These are phyloP conservation scores for Tetrahymena elliotti DNA, from an alignment of 73 alveolate species.

Conservation along the genomic window DNA sequence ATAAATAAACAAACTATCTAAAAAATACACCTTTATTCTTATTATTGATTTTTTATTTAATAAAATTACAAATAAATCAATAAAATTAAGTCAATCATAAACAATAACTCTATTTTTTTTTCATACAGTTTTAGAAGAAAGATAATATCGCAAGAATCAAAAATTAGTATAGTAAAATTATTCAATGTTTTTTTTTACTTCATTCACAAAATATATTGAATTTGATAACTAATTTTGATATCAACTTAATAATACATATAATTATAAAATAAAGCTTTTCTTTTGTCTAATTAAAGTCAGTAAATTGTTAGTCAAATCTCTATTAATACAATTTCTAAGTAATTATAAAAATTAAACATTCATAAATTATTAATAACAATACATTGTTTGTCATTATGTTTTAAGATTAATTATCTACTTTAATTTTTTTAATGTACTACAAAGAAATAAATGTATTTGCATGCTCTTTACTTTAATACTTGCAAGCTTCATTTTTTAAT, in stretches of 20 bases:
- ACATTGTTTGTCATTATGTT: no score
- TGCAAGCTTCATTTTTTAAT: no score
- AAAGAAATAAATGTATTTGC: no score
- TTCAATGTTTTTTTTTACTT: no score
- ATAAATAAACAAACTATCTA: neutral
- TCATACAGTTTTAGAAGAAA: neutral
- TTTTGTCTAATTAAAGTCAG: neutral
- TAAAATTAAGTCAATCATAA: neutral
- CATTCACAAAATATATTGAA: neutral
- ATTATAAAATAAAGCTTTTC: neutral
- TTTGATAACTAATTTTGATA: neutral
- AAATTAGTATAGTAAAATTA: neutral
- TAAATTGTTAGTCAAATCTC: neutral
- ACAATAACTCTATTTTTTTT: no score
- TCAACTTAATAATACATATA: neutral
- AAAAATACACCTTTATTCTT: neutral
- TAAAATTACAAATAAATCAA: neutral
- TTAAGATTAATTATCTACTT: no score
- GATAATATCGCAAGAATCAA: neutral
- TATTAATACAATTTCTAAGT: neutral
- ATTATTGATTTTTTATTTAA: neutral
- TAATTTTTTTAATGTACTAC: no score
- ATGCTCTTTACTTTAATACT: no score
- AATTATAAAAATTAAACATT: no score
- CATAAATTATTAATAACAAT: no score